Percentiles rank a stretch among this genome's conserved stretches.
Evolutionary conservation across 1,284 basidiomycete species (phyloP).

Genomic region (Ganoderma sinense): DNA sequence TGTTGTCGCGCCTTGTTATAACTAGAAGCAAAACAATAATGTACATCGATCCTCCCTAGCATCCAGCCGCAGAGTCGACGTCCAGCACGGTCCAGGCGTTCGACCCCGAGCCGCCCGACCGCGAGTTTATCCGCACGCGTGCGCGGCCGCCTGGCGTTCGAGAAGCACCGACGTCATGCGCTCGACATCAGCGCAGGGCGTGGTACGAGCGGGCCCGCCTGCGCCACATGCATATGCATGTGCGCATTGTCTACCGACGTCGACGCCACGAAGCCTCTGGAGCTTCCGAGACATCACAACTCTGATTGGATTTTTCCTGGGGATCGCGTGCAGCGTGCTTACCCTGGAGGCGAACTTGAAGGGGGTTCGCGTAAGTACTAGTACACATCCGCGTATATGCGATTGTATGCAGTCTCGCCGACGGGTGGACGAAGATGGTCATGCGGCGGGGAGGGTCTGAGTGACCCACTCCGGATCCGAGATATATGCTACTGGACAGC

Average conservation of each 20-base stretch:
- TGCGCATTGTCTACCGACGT: background rate
- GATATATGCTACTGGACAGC: conserved; percentile 1
- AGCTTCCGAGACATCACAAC: no score
- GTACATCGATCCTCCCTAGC: conserved; percentile 9
- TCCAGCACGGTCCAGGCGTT: no score
- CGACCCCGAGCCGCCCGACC: background rate
- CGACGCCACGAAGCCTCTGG: background rate
- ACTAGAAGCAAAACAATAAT: conserved; percentile 27
- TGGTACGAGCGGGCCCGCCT: background rate
- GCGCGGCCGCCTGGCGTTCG: background rate
- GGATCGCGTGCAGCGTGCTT: background rate
- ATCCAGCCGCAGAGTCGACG: no score
- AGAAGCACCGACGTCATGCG: conserved; percentile 1
- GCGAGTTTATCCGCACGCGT: background rate
- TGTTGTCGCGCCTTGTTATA: conserved; percentile 14
- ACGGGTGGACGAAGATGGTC: background rate
- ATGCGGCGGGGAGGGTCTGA: background rate
- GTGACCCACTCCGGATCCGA: background rate
- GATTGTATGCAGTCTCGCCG: background rate
- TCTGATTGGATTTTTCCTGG: no score
- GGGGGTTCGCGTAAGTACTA: background rate
- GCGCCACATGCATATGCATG: background rate
- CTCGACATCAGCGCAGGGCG: background rate
- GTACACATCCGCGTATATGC: no score
- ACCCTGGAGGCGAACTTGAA: background rate